These are phyloP conservation scores for Talaromyces sp. DNA, from an alignment of 2,329 filamentous ascomycete species.

Conservation along the genomic window DNA sequence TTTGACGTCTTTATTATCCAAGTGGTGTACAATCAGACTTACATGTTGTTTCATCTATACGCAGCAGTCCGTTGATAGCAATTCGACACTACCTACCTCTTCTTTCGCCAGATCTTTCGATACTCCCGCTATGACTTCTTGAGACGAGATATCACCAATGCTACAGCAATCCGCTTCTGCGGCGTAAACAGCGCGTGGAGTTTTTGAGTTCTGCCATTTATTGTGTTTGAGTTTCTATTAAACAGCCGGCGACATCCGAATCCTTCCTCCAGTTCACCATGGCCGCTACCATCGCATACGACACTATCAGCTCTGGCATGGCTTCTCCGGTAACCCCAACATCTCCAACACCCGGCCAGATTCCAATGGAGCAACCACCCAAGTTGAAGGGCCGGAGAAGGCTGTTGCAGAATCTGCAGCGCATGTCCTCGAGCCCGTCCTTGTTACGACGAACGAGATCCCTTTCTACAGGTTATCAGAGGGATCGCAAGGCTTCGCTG, in stretches of 20 bases:
- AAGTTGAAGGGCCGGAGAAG: slow-evolving; percentile 68
- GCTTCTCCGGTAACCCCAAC: slow-evolving; percentile 35
- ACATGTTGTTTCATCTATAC: background rate
- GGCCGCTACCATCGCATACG: slow-evolving; percentile 29
- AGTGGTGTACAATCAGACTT: background rate
- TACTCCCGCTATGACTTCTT: slow-evolving; percentile 7
- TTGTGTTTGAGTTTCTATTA: background rate
- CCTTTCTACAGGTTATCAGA: slow-evolving; percentile 66
- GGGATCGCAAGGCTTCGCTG: slow-evolving; percentile 59
- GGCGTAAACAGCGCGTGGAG: background rate
- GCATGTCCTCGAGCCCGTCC: slow-evolving; percentile 77
- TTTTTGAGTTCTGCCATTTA: background rate
- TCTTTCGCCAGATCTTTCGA: background rate
- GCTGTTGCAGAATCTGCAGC: slow-evolving; percentile 70
- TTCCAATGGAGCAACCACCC: slow-evolving; percentile 42
- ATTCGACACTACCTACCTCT: background rate
- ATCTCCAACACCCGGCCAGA: slow-evolving; percentile 33
- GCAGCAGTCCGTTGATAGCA: background rate
- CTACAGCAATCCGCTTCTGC: background rate
- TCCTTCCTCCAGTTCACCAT: slow-evolving; percentile 23
- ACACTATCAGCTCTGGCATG: slow-evolving; percentile 31
- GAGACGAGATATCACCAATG: slow-evolving; percentile 3
- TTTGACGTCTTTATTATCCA: background rate
- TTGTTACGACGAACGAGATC: slow-evolving; percentile 62
- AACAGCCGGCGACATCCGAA: background rate